Conservation (phyloP, 371 early-diverging fungal species). For the Mortierella sp. region DNA sequence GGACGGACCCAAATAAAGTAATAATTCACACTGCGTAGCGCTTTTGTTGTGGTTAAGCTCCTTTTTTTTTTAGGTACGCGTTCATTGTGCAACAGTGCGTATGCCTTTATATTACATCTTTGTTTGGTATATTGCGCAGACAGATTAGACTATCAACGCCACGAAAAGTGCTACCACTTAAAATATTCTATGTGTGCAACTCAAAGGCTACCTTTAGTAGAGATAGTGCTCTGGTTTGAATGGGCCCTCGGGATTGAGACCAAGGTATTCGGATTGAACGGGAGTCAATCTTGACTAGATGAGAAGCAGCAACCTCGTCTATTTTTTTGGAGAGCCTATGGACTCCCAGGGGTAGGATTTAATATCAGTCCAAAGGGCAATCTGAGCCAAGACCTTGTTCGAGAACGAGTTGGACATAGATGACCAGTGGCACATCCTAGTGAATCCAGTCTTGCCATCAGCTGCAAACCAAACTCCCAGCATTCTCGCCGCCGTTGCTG, state of each 20-base stretch:
- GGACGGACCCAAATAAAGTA: neutral
- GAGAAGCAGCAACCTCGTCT: constrained; percentile 57
- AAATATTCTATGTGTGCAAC: neutral
- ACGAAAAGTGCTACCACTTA: neutral
- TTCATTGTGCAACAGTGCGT: neutral
- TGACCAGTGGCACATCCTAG: constrained; percentile 99
- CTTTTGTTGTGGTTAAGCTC: too few species aligned
- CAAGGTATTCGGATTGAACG: constrained; percentile 91
- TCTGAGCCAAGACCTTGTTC: constrained; percentile 99
- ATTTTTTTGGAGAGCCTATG: constrained; percentile 99
- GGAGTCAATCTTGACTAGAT: constrained; percentile 86
- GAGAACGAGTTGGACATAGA: constrained; percentile 99
- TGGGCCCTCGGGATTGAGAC: constrained; percentile 89
- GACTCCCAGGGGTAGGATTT: constrained; percentile 94
- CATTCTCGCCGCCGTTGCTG: neutral
- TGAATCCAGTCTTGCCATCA: too few species aligned
- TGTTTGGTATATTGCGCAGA: neutral
- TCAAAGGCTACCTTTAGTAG: constrained; percentile 62
- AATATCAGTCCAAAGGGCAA: constrained; percentile 97
- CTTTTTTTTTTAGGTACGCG: neutral
- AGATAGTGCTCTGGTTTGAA: constrained; percentile 97
- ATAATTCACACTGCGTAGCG: neutral
- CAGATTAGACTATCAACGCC: neutral
- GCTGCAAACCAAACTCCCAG: constrained; percentile 31
- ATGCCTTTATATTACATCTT: too few species aligned